These are phyloP conservation scores for Gloeophyllum trabeum DNA, from an alignment of 768 basidiomycete species.

Conservation along the genomic window DNA sequence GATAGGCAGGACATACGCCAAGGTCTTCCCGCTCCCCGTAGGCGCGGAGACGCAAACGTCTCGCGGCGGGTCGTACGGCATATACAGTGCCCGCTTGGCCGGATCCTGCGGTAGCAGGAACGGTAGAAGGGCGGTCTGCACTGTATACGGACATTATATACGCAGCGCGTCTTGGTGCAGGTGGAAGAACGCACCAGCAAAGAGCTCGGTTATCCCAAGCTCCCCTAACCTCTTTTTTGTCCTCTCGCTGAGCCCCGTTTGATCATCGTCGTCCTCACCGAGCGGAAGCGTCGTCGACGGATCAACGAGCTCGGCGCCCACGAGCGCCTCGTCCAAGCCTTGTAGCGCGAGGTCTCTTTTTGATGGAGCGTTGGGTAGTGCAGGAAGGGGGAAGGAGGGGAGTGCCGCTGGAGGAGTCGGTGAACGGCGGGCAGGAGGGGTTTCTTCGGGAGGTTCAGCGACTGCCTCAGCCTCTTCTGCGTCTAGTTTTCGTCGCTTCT, in stretches of 20 bases:
- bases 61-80: slow-evolving; percentile 50
- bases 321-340: slow-evolving; percentile 65
- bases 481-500: slow-evolving; percentile 32
- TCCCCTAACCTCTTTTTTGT: slow-evolving; percentile 56
- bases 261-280: slow-evolving; percentile 27
- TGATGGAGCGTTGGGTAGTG: slow-evolving; percentile 56
- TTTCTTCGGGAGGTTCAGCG: slow-evolving; percentile 5
- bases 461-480: slow-evolving; percentile 10
- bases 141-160: slow-evolving; percentile 26
- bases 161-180: too few relatives aligned
- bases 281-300: slow-evolving; percentile 36
- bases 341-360: slow-evolving; percentile 63
- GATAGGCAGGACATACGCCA: slow-evolving; percentile 92
- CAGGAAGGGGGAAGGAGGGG: slow-evolving; percentile 60
- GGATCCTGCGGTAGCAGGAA: slow-evolving; percentile 48
- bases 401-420: slow-evolving; percentile 28
- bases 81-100: slow-evolving; percentile 39
- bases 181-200: slow-evolving; percentile 60
- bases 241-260: slow-evolving; percentile 42
- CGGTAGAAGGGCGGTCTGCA: slow-evolving; percentile 83
- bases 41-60: slow-evolving; percentile 95
- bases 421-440: background rate
- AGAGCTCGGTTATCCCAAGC: slow-evolving; percentile 76
- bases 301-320: slow-evolving; percentile 60
- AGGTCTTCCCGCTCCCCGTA: slow-evolving; percentile 95